Percentiles rank a stretch among this genome's conserved stretches.
These are phyloP conservation scores for Blastosporella zonata DNA, from an alignment of 1,284 basidiomycete genomes.

Conservation along the genomic window DNA sequence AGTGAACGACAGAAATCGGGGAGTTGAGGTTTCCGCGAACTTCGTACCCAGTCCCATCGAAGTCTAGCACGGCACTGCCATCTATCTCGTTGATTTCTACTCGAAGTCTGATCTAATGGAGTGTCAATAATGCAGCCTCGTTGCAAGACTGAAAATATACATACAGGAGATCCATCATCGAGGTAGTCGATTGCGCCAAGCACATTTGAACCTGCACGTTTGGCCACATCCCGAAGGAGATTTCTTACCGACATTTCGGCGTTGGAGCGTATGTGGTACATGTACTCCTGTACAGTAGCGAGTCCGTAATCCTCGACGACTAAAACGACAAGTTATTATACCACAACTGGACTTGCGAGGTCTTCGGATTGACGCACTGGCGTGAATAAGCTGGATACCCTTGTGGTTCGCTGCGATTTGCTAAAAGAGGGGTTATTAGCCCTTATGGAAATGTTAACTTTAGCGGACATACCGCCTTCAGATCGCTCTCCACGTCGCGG, in stretches of 20 bases:
- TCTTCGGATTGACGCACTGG: conserved; percentile 44
- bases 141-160: conserved; percentile 16
- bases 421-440: conserved; percentile 30
- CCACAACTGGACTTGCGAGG: conserved; percentile 20
- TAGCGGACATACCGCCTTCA: conserved; percentile 70
- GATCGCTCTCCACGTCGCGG: conserved; percentile 86
- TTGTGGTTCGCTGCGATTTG: conserved; percentile 98
- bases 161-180: conserved; percentile 84
- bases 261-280: conserved; percentile 87
- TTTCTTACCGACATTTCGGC: conserved; percentile 88
- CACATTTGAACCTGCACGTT: conserved; percentile 60
- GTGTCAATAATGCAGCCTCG: conserved; percentile 10
- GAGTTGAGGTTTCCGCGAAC: conserved; percentile 89
- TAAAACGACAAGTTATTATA: conserved; percentile 23
- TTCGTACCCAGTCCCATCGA: conserved; percentile 87
- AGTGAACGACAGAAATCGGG: conserved; percentile 86
- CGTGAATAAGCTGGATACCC: conserved; percentile 80
- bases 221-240: conserved; percentile 76
- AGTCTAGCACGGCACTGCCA: conserved; percentile 88
- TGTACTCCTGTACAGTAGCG: conserved; percentile 87
- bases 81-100: conserved; percentile 77
- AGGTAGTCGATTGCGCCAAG: conserved; percentile 77
- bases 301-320: conserved; percentile 89
- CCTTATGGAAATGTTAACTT: conserved; percentile 1
- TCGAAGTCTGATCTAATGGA: conserved; percentile 65